Conservation (phyloP, 805 yeast species). For the Myxozyma vanderwaltii region DNA sequence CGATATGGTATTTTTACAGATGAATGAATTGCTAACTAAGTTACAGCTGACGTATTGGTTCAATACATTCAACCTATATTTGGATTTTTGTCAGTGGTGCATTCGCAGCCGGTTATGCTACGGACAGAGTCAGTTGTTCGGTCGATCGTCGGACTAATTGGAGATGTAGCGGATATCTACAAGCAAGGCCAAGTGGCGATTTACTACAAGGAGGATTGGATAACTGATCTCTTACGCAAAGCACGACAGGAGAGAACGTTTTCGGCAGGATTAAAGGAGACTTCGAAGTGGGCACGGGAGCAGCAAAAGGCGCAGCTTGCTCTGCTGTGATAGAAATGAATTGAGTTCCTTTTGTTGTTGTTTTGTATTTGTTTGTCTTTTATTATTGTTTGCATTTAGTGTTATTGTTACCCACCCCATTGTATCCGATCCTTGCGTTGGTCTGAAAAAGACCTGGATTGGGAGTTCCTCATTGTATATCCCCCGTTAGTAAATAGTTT, state of each 20-base stretch:
- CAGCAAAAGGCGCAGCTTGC: slow-evolving; percentile 53
- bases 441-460: not conserved
- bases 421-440: too few relatives aligned
- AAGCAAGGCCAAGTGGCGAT: slow-evolving; percentile 73
- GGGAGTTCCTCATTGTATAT: not conserved
- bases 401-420: not conserved
- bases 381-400: not conserved
- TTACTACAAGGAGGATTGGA: slow-evolving; percentile 74
- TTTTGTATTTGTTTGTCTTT: not conserved
- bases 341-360: not conserved
- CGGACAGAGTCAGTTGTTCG: slow-evolving; percentile 72
- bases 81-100: slow-evolving; percentile 62
- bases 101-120: slow-evolving; percentile 60
- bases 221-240: slow-evolving; percentile 70
- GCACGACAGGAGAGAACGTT: slow-evolving; percentile 66
- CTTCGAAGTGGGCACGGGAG: slow-evolving; percentile 98
- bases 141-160: slow-evolving; percentile 85
- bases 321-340: slow-evolving; percentile 30
- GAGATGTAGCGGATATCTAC: slow-evolving; percentile 88
- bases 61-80: slow-evolving; percentile 72
- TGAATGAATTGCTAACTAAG: not conserved
- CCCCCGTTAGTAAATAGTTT: not conserved
- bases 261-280: slow-evolving; percentile 70
- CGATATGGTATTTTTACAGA: not conserved
- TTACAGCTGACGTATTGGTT: slow-evolving; percentile 54